Evolutionary conservation across 1,139 yeast genomes (phyloP).

Genomic region (Sugiyamaella grinbergsii): DNA sequence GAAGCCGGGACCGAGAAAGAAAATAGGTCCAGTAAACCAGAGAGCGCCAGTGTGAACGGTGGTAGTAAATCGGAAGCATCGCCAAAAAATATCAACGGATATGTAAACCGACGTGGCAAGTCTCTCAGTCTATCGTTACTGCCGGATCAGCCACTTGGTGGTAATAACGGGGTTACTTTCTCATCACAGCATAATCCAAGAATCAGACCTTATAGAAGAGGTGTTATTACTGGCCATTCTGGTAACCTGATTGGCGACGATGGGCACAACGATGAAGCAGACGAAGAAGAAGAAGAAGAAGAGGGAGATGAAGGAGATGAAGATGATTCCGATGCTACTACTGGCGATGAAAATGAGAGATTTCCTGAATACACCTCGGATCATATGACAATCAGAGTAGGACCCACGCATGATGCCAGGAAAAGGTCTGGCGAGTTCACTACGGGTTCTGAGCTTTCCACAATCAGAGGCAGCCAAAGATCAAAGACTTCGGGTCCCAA

Average conservation of each 20-base stretch:
- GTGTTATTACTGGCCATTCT: slow-evolving; percentile 1
- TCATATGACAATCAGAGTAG: slow-evolving; percentile 14
- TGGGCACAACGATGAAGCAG: slow-evolving; percentile 3
- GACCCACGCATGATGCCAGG: not conserved
- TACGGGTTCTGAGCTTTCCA: not conserved
- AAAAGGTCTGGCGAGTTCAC: not conserved
- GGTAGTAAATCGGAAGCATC: no score
- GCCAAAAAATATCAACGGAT: not conserved
- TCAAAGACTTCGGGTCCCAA: not conserved
- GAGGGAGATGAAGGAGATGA: not conserved
- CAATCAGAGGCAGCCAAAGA: not conserved
- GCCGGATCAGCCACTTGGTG: not conserved
- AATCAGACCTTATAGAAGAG: slow-evolving; percentile 1
- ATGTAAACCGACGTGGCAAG: not conserved
- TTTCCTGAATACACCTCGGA: slow-evolving; percentile 11
- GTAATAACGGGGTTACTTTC: not conserved
- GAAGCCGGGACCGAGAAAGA: no score
- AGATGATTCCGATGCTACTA: slow-evolving; percentile 8
- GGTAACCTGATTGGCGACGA: slow-evolving; percentile 15
- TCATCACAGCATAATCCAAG: not conserved
- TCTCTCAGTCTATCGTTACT: not conserved
- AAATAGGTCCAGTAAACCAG: no score
- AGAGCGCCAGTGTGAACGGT: no score
- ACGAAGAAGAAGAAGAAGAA: not conserved
- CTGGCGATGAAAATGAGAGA: slow-evolving; percentile 4